Evolutionary conservation across 2,329 filamentous ascomycete genomes (phyloP).

Genomic region (Botrytis fabae): DNA sequence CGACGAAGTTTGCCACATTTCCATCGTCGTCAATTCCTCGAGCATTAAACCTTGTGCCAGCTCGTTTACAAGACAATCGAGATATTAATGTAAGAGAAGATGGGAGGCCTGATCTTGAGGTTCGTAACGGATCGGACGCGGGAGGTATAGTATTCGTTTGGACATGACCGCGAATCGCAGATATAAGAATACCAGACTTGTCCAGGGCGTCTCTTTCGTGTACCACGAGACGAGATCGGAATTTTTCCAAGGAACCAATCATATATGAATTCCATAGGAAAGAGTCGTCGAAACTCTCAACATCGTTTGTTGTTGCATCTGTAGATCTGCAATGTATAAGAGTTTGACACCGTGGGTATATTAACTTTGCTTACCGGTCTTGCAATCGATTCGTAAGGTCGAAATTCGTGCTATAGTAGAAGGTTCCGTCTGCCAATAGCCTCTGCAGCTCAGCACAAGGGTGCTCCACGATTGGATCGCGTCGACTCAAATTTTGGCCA

Average conservation of each 20-base stretch:
- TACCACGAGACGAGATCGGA: slow-evolving; percentile 76
- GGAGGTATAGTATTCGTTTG: slow-evolving; percentile 83
- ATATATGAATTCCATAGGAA: slow-evolving; percentile 99
- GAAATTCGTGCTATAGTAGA: slow-evolving; percentile 99
- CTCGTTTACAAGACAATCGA: slow-evolving; percentile 82
- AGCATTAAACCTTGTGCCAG: slow-evolving; percentile 95
- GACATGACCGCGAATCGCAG: slow-evolving; percentile 91
- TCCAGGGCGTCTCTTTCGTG: slow-evolving; percentile 80
- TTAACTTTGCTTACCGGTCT: slow-evolving; percentile 60
- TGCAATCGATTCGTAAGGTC: slow-evolving; percentile 92
- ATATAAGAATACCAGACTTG: slow-evolving; percentile 82
- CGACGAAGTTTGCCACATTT: slow-evolving; percentile 98
- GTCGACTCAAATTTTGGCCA: slow-evolving; percentile 57
- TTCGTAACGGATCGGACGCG: slow-evolving; percentile 68
- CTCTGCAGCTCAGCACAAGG: slow-evolving; percentile 90
- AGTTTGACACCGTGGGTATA: slow-evolving; percentile 13
- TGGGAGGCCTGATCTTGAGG: slow-evolving; percentile 67
- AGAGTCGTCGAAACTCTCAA: slow-evolving; percentile 87
- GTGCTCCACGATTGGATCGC: slow-evolving; percentile 75
- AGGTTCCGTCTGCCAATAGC: slow-evolving; percentile 86
- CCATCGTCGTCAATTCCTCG: slow-evolving; percentile 96
- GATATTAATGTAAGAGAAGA: slow-evolving; percentile 89
- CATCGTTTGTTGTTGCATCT: slow-evolving; percentile 77
- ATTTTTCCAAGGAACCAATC: slow-evolving; percentile 89
- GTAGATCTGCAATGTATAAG: slow-evolving; percentile 56